Evolutionary conservation across 495 filamentous ascomycete genomes (phyloP).

Genomic region (Daldinia vernicosa): DNA sequence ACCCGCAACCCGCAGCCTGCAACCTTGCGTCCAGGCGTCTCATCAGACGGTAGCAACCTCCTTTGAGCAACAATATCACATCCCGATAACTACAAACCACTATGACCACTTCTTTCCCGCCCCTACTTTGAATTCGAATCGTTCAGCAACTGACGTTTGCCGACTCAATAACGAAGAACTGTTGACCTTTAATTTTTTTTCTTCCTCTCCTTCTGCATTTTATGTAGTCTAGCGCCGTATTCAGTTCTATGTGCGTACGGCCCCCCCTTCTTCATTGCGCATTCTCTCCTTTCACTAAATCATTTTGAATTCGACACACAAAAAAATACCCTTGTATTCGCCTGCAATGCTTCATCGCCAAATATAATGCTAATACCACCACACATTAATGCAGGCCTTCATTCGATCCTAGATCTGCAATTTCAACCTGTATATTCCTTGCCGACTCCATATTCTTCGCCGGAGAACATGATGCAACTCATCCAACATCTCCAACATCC

Average conservation of each 20-base stretch:
- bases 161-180: conserved; percentile 7
- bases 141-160: not conserved
- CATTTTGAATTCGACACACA: conserved; percentile 15
- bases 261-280: conserved; percentile 26
- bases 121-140: conserved; percentile 13
- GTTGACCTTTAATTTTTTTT: conserved; percentile 12
- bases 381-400: conserved; percentile 40
- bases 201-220: conserved; percentile 14
- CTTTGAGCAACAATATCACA: conserved; percentile 42
- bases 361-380: conserved; percentile 36
- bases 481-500: conserved; percentile 40
- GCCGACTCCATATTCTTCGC: conserved; percentile 31
- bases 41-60: conserved; percentile 38
- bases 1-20: conserved; percentile 18
- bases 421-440: conserved; percentile 41
- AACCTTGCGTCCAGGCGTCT: conserved; percentile 39
- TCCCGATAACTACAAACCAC: conserved; percentile 27
- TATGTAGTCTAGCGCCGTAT: conserved; percentile 32
- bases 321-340: conserved; percentile 25
- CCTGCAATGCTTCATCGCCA: conserved; percentile 9
- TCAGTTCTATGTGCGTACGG: conserved; percentile 38
- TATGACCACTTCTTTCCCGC: conserved; percentile 14
- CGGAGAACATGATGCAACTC: conserved; percentile 46
- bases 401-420: conserved; percentile 31
- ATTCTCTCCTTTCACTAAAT: conserved; percentile 38